phyloP scores from a whole-genome alignment of 495 filamentous ascomycete genomes.

The Aspergillus nidulans region DNA sequence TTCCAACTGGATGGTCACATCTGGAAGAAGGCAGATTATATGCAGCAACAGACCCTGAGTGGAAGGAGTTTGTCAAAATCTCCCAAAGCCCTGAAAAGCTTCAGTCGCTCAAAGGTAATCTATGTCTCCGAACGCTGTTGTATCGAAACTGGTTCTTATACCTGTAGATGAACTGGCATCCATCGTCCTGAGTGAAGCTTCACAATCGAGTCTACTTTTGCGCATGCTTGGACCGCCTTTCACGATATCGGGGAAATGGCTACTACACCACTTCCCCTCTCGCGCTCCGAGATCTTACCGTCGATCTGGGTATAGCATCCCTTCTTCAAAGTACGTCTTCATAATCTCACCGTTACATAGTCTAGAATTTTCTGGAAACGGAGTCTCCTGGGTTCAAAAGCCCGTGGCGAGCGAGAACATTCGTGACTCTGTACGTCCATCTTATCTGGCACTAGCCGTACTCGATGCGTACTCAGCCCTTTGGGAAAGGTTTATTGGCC shows the following conservation, averaged over 20 bases:
- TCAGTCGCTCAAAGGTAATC: constrained; percentile 47
- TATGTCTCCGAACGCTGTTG: not conserved
- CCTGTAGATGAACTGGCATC: constrained; percentile 47
- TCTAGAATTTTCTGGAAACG: constrained; percentile 51
- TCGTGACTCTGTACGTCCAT: constrained; percentile 30
- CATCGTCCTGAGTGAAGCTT: constrained; percentile 35
- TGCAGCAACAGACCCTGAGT: constrained; percentile 62
- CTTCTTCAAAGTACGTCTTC: not conserved
- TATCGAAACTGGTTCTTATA: constrained; percentile 9
- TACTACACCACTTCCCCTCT: constrained; percentile 56
- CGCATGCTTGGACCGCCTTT: constrained; percentile 46
- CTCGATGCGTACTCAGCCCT: constrained; percentile 33
- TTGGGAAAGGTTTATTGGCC: constrained; percentile 27
- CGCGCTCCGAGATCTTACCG: constrained; percentile 57
- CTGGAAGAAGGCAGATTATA: constrained; percentile 51
- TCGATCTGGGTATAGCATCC: constrained; percentile 47
- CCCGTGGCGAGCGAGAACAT: constrained; percentile 35
- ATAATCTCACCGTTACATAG: constrained; percentile 25
- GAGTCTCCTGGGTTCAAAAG: constrained; percentile 47
- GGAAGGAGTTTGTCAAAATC: constrained; percentile 59
- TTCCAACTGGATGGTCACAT: constrained; percentile 57
- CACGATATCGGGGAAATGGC: constrained; percentile 49
- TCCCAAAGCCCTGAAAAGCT: constrained; percentile 47
- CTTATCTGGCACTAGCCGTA: constrained; percentile 32
- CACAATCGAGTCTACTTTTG: constrained; percentile 27